These are phyloP conservation scores for Candida ulmi DNA, from an alignment of 805 yeast genomes.

Conservation along the genomic window DNA sequence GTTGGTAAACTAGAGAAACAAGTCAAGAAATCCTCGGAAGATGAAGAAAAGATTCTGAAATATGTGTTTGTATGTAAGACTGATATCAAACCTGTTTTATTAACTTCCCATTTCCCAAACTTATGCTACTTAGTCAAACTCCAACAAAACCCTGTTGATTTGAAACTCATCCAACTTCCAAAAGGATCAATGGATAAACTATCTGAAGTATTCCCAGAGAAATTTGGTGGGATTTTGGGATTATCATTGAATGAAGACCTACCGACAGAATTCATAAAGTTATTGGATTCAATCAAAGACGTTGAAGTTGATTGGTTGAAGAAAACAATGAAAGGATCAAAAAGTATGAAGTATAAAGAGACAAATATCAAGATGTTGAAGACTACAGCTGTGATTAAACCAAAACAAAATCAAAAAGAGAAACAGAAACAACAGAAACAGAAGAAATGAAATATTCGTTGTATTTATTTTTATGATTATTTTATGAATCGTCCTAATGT, in stretches of 20 bases:
- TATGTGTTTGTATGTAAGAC: conserved; percentile 54
- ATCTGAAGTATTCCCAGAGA: conserved; percentile 19
- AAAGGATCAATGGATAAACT: conserved; percentile 27
- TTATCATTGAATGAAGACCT: conserved; percentile 16
- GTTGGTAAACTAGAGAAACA: conserved; percentile 41
- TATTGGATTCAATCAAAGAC: conserved; percentile 24
- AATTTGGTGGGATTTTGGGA: conserved; percentile 29
- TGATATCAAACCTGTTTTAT: conserved; percentile 45
- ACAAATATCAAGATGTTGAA: conserved; percentile 38
- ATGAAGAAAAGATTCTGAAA: conserved; percentile 5
- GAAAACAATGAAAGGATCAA: conserved; percentile 2
- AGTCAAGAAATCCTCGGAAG: conserved; percentile 20
- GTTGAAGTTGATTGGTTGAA: conserved; percentile 43
- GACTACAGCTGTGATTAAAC: conserved; percentile 41
- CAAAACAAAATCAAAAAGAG: conserved; percentile 23
- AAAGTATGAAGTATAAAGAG: conserved; percentile 24
- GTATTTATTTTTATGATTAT: not conserved
- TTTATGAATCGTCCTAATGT: not conserved
- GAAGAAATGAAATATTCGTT: not conserved
- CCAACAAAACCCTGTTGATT: conserved; percentile 27
- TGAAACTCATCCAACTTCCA: conserved; percentile 56
- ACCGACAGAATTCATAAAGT: conserved; percentile 21
- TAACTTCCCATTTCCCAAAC: conserved; percentile 54
- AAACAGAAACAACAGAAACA: conserved; percentile 10
- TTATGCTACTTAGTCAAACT: conserved; percentile 38